Evolutionary conservation across 1,284 basidiomycete species (phyloP).

Genomic region (Apiotrichum siamense): DNA sequence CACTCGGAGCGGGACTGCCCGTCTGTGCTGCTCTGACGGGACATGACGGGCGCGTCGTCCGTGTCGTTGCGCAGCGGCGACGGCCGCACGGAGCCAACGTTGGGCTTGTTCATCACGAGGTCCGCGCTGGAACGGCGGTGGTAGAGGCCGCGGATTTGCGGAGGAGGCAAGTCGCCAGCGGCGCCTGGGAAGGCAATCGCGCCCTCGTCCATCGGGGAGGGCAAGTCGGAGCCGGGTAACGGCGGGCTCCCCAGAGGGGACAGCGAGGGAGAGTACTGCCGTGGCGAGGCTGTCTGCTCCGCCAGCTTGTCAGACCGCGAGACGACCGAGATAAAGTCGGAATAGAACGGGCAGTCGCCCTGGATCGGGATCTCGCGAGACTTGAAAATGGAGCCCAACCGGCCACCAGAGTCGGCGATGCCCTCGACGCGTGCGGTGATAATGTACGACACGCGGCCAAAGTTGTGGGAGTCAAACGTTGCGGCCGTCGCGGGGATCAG

Average conservation of each 20-base stretch:
- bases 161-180: neutral
- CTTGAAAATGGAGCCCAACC: slow-evolving; percentile 12
- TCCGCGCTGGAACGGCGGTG: slow-evolving; percentile 15
- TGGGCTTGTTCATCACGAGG: neutral
- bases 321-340: slow-evolving; percentile 35
- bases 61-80: slow-evolving; percentile 13
- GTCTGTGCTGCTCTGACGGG: slow-evolving; percentile 8
- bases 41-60: slow-evolving; percentile 6
- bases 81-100: neutral
- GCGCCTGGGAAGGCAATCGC: slow-evolving; percentile 10
- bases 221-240: neutral
- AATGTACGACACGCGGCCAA: slow-evolving; percentile 32
- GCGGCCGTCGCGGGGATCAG: slow-evolving; percentile 36
- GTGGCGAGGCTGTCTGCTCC: slow-evolving; percentile 1
- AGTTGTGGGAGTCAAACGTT: slow-evolving; percentile 28
- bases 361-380: slow-evolving; percentile 7
- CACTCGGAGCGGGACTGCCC: slow-evolving; percentile 19
- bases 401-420: slow-evolving; percentile 4
- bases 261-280: slow-evolving; percentile 3
- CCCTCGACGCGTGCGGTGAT: slow-evolving; percentile 28
- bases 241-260: neutral
- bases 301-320: slow-evolving; percentile 33
- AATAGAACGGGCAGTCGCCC: slow-evolving; percentile 24
- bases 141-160: slow-evolving; percentile 9
- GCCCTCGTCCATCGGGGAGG: slow-evolving; percentile 5